Conservation (phyloP, 1,284 basidiomycete genomes). For the Wallemia ichthyophaga region DNA sequence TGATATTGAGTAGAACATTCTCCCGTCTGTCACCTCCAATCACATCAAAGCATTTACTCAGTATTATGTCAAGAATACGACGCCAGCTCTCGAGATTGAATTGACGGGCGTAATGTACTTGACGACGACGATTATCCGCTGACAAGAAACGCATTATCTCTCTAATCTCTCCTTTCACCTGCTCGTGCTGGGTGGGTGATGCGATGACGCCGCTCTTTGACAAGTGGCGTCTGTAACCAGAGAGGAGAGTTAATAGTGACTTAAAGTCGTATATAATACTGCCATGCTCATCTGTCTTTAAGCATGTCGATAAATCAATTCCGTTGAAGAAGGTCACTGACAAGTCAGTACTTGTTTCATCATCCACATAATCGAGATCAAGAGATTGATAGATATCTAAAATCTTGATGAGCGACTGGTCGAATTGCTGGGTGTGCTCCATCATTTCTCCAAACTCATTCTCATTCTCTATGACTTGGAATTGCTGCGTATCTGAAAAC, state of each 20-base stretch:
- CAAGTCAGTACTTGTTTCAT: constrained; percentile 26
- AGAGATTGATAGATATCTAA: constrained; percentile 62
- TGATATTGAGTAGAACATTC: constrained; percentile 55
- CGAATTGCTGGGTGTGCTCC: constrained; percentile 17
- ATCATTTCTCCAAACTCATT: constrained; percentile 23
- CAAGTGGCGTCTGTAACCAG: constrained; percentile 27
- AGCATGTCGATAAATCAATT: constrained; percentile 42
- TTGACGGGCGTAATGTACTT: constrained; percentile 38
- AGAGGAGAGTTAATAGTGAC: constrained; percentile 34
- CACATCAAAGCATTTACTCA: constrained; percentile 52
- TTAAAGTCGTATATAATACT: constrained; percentile 52
- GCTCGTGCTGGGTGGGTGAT: constrained; percentile 30
- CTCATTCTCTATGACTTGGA: constrained; percentile 17
- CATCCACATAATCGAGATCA: constrained; percentile 63
- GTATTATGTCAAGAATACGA: constrained; percentile 42
- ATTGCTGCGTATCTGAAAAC: constrained; percentile 23
- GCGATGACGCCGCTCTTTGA: constrained; percentile 36
- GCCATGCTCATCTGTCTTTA: constrained; percentile 35
- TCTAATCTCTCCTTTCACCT: constrained; percentile 33
- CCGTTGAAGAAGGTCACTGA: constrained; percentile 36
- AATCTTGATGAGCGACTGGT: constrained; percentile 46
- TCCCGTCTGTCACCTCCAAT: constrained; percentile 50
- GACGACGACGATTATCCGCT: constrained; percentile 55
- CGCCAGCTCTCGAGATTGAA: constrained; percentile 53
- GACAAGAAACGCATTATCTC: constrained; percentile 56